Base-by-base conservation (phyloP, 257 asterid species). In the Primulina tabacum region DNA sequence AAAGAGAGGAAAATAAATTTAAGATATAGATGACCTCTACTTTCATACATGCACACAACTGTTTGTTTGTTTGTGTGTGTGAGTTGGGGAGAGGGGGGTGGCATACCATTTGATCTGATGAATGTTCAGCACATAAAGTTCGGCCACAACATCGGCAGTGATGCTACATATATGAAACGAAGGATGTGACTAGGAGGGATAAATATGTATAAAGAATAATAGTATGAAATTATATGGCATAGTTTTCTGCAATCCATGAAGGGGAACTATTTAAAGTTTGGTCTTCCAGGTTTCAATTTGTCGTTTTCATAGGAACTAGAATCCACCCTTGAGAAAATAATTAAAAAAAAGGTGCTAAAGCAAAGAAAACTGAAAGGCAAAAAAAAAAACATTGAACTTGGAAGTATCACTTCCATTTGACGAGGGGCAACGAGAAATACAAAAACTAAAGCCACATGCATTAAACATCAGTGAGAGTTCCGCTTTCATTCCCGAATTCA, bases 91-190 rank as follows among this genome's bases (percentile, higher is more conserved):
- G 26, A 24, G 26, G 72, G 30, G 37, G 6, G 37, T 33, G 35
- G 6, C 86, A 66, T 80, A 93, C 99, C 97, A 89, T 89, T 68
- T 89, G 99, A 70, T 79, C 78, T n/a, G 92, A 76, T 29, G 99
- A 93, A 81, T 93, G 99, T 43, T 93, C 96, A 29, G 99, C 85
- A 43, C 99, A 93, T 60, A 93, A 81, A 18, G 99, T 90, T 68
- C 96, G 86, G 75, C 99, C 99, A 72, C 99, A 93, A 71, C 99
- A 79, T 74, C 99, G 82, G 79, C 97, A 93, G 63, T 90, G 99
- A 83, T 93, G 99, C 97, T 93, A 88, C 77, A 69, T 28, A 64
- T 29, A 65, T 24, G 73, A 26, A 68, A 55, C 6, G 64, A 43
- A 65, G 61, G 62, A 56, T 40, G 33, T 33, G 71, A 37, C 47